Evolutionary conservation across 768 basidiomycete species (phyloP).

Genomic region (Boletus reticuloceps): DNA sequence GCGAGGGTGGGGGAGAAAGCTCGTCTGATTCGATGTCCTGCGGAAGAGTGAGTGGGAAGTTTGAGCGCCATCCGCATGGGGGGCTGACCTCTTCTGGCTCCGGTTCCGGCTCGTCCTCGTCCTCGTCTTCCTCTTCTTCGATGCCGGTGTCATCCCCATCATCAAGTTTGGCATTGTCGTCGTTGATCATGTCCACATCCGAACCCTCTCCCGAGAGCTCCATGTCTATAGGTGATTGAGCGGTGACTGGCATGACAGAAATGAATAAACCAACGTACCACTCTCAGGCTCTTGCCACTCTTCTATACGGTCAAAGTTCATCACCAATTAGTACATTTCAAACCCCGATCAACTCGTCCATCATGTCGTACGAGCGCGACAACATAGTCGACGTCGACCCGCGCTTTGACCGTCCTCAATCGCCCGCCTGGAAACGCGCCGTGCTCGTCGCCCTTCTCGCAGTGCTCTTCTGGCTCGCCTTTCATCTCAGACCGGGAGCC

Average conservation of each 20-base stretch:
- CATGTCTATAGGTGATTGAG: constrained; percentile 19
- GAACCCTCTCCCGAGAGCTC: constrained; percentile 22
- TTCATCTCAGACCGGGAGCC: constrained; percentile 29
- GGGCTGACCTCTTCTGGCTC: constrained; percentile 12
- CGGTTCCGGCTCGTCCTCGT: constrained; percentile 17
- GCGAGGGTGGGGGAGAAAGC: constrained; percentile 30
- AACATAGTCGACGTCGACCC: neutral
- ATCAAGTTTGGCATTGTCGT: constrained; percentile 28
- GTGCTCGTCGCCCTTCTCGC: constrained; percentile 41
- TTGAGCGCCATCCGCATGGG: neutral
- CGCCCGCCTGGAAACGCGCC: constrained; percentile 46
- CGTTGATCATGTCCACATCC: constrained; percentile 41
- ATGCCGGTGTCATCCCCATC: constrained; percentile 24
- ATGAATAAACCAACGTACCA: neutral
- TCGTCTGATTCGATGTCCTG: constrained; percentile 37
- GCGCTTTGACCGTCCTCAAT: constrained; percentile 38
- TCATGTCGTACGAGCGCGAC: constrained; percentile 15
- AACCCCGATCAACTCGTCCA: constrained; percentile 18
- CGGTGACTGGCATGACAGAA: neutral
- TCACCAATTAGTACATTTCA: constrained; percentile 11
- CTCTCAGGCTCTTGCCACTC: neutral
- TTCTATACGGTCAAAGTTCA: neutral
- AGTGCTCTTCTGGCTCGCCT: constrained; percentile 44
- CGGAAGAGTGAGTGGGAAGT: neutral
- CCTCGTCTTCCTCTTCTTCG: constrained; percentile 36